Conservation (phyloP, 2,329 filamentous ascomycete species). For the Elsinoe australis region DNA sequence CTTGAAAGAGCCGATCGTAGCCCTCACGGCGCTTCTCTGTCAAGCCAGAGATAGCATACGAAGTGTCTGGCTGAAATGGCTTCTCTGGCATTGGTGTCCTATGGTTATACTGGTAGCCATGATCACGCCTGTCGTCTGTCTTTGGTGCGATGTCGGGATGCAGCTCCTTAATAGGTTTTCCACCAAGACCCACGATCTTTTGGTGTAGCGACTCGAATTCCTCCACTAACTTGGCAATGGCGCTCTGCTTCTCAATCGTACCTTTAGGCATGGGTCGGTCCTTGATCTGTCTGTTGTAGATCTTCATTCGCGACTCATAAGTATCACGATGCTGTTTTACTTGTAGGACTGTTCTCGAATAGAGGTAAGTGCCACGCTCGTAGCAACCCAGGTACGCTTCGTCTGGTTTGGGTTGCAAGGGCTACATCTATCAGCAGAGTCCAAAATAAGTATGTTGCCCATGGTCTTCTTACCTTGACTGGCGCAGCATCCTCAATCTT, state of each 20-base stretch:
- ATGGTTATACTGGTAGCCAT: constrained; percentile 19
- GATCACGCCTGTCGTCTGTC: not conserved
- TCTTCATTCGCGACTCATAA: constrained; percentile 33
- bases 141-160: constrained; percentile 44
- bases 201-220: constrained; percentile 51
- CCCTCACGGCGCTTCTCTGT: constrained; percentile 33
- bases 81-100: constrained; percentile 18
- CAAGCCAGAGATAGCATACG: not conserved
- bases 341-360: constrained; percentile 45
- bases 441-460: not conserved
- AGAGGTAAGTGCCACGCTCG: constrained; percentile 51
- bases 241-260: constrained; percentile 47
- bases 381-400: constrained; percentile 46
- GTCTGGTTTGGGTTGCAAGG: constrained; percentile 37
- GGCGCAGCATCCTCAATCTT: constrained; percentile 25
- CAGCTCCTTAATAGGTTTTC: constrained; percentile 59
- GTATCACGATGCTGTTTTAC: constrained; percentile 33
- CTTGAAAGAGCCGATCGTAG: constrained; percentile 64
- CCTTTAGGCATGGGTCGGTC: constrained; percentile 26
- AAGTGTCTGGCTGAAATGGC: not conserved
- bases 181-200: constrained; percentile 50
- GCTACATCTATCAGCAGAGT: not conserved
- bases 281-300: constrained; percentile 24
- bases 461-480: not conserved
- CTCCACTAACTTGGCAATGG: constrained; percentile 45